A percentile compares a stretch with the other conserved stretches of the same genome.
Evolutionary conservation across 2,329 filamentous ascomycete genomes (phyloP).

Genomic region (Colletotrichum sp.): DNA sequence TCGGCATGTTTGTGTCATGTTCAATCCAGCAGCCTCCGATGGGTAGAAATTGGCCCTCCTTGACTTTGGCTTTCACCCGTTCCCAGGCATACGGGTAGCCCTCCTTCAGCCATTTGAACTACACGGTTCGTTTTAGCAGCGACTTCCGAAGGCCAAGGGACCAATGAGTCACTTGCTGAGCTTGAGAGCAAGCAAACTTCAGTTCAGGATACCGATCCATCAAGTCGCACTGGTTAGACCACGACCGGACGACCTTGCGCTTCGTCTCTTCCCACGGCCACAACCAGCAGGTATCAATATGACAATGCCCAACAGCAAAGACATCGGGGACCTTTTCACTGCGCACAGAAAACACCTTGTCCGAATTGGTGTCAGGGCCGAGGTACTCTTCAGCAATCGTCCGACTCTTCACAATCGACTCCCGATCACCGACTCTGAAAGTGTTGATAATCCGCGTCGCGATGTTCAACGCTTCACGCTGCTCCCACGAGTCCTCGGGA

Average conservation of each 20-base stretch:
- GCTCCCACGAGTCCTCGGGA: slow-evolving; percentile 65
- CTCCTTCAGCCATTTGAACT: slow-evolving; percentile 66
- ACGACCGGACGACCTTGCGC: slow-evolving; percentile 71
- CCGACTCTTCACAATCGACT: slow-evolving; percentile 58
- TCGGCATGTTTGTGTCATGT: slow-evolving; percentile 72
- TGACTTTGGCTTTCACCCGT: slow-evolving; percentile 69
- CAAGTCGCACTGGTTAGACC: slow-evolving; percentile 71
- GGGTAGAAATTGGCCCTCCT: slow-evolving; percentile 68
- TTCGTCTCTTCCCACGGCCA: slow-evolving; percentile 75
- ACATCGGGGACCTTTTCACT: slow-evolving; percentile 58
- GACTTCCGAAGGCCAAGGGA: not conserved
- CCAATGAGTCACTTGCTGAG: slow-evolving; percentile 47
- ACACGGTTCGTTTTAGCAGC: not conserved
- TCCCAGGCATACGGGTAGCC: slow-evolving; percentile 69
- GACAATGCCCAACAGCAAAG: slow-evolving; percentile 68
- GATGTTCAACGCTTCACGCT: slow-evolving; percentile 64
- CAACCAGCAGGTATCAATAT: slow-evolving; percentile 74
- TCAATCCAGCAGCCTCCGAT: slow-evolving; percentile 75
- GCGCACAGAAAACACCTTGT: slow-evolving; percentile 57
- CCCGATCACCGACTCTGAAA: slow-evolving; percentile 64
- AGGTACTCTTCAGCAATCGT: slow-evolving; percentile 65
- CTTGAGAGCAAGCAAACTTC: slow-evolving; percentile 67
- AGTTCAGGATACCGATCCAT: slow-evolving; percentile 72
- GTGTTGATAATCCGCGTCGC: slow-evolving; percentile 68
- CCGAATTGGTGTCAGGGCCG: slow-evolving; percentile 62